phyloP scores from a whole-genome alignment of 768 basidiomycete species.

The Collybia sordida region DNA sequence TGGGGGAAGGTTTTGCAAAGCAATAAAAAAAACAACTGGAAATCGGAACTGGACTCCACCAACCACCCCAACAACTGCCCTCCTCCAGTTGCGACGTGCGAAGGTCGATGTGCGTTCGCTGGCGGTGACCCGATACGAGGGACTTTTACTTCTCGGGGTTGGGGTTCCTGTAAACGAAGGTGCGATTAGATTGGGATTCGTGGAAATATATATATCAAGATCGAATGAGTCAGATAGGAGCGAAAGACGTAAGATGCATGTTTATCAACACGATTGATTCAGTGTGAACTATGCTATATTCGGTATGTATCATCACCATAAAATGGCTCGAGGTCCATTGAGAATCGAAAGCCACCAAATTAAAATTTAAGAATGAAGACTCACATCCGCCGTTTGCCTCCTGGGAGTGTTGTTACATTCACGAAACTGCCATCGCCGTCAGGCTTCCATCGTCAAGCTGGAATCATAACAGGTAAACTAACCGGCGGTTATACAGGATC shows the following conservation, averaged over 20 bases:
- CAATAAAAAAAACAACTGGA: slow-evolving; percentile 3
- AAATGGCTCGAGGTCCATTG: not conserved
- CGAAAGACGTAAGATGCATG: slow-evolving; percentile 95
- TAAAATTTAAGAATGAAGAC: slow-evolving; percentile 33
- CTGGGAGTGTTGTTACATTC: slow-evolving; percentile 87
- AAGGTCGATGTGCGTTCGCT: slow-evolving; percentile 1
- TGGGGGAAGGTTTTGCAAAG: slow-evolving; percentile 8
- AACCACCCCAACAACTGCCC: slow-evolving; percentile 3
- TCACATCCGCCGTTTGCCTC: slow-evolving; percentile 96
- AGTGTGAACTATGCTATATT: slow-evolving; percentile 95
- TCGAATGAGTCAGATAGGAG: slow-evolving; percentile 87
- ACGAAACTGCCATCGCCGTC: slow-evolving; percentile 61
- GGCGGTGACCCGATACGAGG: not conserved
- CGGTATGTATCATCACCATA: slow-evolving; percentile 54
- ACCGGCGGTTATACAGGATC: slow-evolving; percentile 90
- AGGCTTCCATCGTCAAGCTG: not conserved
- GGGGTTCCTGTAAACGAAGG: slow-evolving; percentile 50
- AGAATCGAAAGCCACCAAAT: slow-evolving; percentile 1
- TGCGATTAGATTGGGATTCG: slow-evolving; percentile 7
- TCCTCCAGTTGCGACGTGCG: slow-evolving; percentile 2
- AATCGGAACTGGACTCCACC: slow-evolving; percentile 1
- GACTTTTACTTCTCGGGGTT: slow-evolving; percentile 61
- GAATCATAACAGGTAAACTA: slow-evolving; percentile 26
- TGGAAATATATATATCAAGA: slow-evolving; percentile 13
- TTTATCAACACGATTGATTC: slow-evolving; percentile 83